phyloP scores from a whole-genome alignment of 208 protist species.

The Trichomonas vaginalis region DNA sequence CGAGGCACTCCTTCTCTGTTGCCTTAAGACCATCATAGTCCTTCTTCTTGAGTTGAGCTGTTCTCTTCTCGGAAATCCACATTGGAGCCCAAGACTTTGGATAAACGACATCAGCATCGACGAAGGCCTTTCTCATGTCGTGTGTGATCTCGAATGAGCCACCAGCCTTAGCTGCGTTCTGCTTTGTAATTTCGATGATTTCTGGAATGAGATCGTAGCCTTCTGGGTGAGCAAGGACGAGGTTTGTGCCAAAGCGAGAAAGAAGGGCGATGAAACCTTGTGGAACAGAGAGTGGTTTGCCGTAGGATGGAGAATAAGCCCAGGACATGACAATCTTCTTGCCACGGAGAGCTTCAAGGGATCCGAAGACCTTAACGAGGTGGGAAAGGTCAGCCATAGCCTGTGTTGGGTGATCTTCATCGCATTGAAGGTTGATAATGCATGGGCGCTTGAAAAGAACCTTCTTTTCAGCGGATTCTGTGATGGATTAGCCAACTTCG shows the following conservation, averaged over 20 bases:
- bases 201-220: not conserved
- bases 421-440: not conserved
- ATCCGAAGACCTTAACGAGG: not conserved
- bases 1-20: not conserved
- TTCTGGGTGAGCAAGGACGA: not conserved
- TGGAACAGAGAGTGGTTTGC: not conserved
- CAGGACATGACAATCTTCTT: not conserved
- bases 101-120: not conserved
- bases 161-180: not conserved
- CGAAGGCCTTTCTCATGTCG: not conserved
- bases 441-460: not conserved
- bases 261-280: not conserved
- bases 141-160: not conserved
- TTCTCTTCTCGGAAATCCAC: not conserved
- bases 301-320: not conserved
- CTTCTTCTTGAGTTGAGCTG: not conserved
- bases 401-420: not conserved
- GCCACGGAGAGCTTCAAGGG: not conserved
- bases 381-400: not conserved
- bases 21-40: not conserved
- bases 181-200: not conserved
- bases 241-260: not conserved
- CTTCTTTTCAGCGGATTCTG: not conserved
- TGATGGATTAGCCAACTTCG: not conserved
- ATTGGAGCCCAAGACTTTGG: not conserved